phyloP scores from a whole-genome alignment of 352 stramenopile genomes.

The Albugo candida region DNA sequence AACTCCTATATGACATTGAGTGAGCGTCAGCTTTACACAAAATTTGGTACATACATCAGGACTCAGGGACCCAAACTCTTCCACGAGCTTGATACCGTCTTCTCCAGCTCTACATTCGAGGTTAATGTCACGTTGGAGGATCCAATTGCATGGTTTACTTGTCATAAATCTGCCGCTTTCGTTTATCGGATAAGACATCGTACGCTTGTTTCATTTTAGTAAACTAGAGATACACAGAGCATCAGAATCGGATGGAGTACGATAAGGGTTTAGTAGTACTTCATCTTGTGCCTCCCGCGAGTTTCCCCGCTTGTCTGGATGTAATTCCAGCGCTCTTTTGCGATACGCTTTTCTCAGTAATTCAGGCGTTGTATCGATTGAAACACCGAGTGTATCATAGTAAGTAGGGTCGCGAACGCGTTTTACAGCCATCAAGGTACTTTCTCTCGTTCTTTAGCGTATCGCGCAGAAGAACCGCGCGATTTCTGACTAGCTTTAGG shows the following conservation, averaged over 20 bases:
- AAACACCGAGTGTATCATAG: slow-evolving; percentile 70
- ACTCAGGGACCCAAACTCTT: slow-evolving; percentile 71
- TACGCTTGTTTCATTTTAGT: slow-evolving; percentile 84
- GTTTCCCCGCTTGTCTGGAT: slow-evolving; percentile 78
- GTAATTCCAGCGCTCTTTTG: slow-evolving; percentile 80
- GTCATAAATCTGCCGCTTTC: slow-evolving; percentile 70
- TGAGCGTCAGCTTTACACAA: too few relatives aligned
- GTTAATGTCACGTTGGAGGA: too few relatives aligned
- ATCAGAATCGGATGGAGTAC: slow-evolving; percentile 6
- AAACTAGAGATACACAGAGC: slow-evolving; percentile 37
- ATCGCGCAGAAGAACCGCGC: too few relatives aligned
- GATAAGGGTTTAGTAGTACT: slow-evolving; percentile 5
- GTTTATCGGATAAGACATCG: slow-evolving; percentile 79
- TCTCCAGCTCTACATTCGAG: slow-evolving; percentile 31
- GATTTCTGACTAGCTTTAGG: too few relatives aligned
- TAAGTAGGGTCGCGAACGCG: slow-evolving; percentile 53
- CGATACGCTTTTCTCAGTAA: slow-evolving; percentile 87
- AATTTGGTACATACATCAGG: slow-evolving; percentile 12
- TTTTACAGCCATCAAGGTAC: slow-evolving; percentile 14
- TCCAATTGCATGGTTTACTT: slow-evolving; percentile 15
- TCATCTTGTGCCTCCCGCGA: slow-evolving; percentile 57
- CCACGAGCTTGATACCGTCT: slow-evolving; percentile 78
- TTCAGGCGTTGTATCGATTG: slow-evolving; percentile 44
- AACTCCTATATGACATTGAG: background rate
- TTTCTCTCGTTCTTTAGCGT: too few relatives aligned